Base-by-base conservation (phyloP, 2,329 filamentous ascomycete species). In the Arthrinium puccinioides region DNA sequence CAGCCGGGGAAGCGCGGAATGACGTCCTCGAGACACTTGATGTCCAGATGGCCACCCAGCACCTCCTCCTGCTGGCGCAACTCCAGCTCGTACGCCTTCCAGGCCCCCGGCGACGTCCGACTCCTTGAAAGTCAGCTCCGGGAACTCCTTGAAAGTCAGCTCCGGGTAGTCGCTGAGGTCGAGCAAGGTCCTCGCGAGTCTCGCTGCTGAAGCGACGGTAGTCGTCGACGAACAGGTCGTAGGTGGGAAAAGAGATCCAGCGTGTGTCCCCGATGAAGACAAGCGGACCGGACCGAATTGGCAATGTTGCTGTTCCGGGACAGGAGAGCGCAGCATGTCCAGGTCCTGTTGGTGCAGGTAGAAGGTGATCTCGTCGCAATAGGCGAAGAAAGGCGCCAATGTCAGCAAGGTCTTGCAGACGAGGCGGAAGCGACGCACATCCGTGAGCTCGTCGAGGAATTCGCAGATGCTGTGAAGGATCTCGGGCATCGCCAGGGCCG, bases 321-420 rank as follows among this genome's bases (percentile, higher is more conserved):
- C 42, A 56, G 50, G 27, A 29, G 35, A 32, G 11, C 41, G 36
- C 14, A 56, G 36, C 25, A 48, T 46, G 5, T 48, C 41, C 10
- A 56, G 37, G 24, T 55, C 52, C 11, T 39, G 33, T 15, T 48
- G 15, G 41, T 58, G 33, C 36, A 57, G 24, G 32, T 47, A 42
- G 46, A 57, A 38, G 11, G 44, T 43, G 44, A 59, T 32, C 30
- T 62, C 25, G 47, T 61, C 25, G 49, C n/a, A 27, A 48, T 74
- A 37, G 69, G 78, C 40, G 69, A 48, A 49, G n/a, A 25, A 43
- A 39, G 7, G 50, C 52, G 13, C 45, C 52, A 20, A 49, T 40
- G 25, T 50, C 45, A 9, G 50, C 50, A 25, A 51, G 52, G 3
- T 21, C 27, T 36, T 49, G 31, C 43, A 44, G 26, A 48, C 49